phyloP scores from a whole-genome alignment of 2,329 filamentous ascomycete genomes.

The Xylariaceae sp. region DNA sequence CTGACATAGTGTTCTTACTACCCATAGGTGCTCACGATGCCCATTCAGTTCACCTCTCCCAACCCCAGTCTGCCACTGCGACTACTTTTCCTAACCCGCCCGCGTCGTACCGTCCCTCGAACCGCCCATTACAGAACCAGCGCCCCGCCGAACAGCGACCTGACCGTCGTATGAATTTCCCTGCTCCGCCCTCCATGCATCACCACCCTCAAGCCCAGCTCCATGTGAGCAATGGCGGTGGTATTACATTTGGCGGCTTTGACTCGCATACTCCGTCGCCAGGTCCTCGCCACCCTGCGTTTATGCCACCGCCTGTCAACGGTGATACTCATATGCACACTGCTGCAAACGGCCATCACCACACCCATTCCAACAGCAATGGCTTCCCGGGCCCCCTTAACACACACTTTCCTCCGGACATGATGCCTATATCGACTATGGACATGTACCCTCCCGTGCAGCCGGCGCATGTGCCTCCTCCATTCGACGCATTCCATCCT shows the following conservation, averaged over 20 bases:
- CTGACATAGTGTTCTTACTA: constrained; percentile 15
- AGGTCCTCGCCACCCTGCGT: constrained; percentile 43
- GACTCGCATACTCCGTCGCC: constrained; percentile 57
- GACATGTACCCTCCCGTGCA: constrained; percentile 19
- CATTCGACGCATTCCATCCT: constrained; percentile 27
- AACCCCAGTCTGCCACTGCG: constrained; percentile 19
- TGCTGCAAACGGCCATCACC: constrained; percentile 22
- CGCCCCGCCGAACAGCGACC: constrained; percentile 16
- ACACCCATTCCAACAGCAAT: constrained; percentile 22
- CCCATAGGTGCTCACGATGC: constrained; percentile 16
- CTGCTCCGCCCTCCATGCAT: constrained; percentile 23
- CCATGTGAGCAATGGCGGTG: constrained; percentile 49
- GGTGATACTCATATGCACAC: constrained; percentile 20
- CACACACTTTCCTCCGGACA: constrained; percentile 22
- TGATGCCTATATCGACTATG: constrained; percentile 19
- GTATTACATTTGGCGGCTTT: constrained; percentile 51
- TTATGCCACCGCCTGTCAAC: constrained; percentile 37
- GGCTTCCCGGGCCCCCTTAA: constrained; percentile 23
- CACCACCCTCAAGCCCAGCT: constrained; percentile 40
- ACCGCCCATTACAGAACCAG: constrained; percentile 16
- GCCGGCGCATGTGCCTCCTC: constrained; percentile 16
- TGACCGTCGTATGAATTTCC: constrained; percentile 13
- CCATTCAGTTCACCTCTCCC: constrained; percentile 9
- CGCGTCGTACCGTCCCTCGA: constrained; percentile 12
- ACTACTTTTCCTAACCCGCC: constrained; percentile 13